Evolutionary conservation across 1,284 basidiomycete species (phyloP).

Genomic region (Phellopilus nigrolimitatus): DNA sequence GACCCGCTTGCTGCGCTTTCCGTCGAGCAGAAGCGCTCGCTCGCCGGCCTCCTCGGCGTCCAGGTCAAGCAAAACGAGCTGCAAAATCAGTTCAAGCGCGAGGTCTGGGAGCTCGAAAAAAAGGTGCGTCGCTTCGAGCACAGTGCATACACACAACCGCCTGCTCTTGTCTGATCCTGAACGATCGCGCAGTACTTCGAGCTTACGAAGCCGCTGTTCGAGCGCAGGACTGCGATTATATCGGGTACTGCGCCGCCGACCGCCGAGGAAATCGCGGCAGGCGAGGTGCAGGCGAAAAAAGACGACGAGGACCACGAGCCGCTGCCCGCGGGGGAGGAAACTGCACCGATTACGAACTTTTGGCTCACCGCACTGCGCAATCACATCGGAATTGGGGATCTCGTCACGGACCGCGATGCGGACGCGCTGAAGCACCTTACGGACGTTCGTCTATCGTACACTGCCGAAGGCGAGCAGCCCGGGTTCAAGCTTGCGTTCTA

Average conservation of each 20-base stretch:
- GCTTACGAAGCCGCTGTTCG: slow-evolving; percentile 84
- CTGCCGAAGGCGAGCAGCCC: slow-evolving; percentile 52
- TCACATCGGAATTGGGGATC: slow-evolving; percentile 80
- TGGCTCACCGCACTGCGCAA: slow-evolving; percentile 97
- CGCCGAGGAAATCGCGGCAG: slow-evolving; percentile 78
- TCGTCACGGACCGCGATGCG: slow-evolving; percentile 93
- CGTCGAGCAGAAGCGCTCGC: slow-evolving; percentile 73
- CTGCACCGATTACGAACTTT: slow-evolving; percentile 86
- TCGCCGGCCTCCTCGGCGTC: slow-evolving; percentile 93
- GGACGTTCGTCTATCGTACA: slow-evolving; percentile 68
- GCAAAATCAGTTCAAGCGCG: slow-evolving; percentile 94
- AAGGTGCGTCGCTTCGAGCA: slow-evolving; percentile 71
- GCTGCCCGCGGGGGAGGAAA: slow-evolving; percentile 39
- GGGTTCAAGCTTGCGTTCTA: slow-evolving; percentile 90
- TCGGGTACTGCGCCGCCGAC: slow-evolving; percentile 75
- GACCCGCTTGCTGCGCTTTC: slow-evolving; percentile 68
- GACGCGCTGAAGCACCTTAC: slow-evolving; percentile 65
- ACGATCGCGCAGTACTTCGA: slow-evolving; percentile 70
- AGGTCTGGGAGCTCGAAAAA: slow-evolving; percentile 95
- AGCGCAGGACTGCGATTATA: slow-evolving; percentile 83
- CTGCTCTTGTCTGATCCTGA: background rate
- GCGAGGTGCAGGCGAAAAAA: slow-evolving; percentile 64
- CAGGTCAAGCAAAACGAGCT: slow-evolving; percentile 92
- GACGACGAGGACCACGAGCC: slow-evolving; percentile 63
- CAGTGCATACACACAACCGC: background rate